Base-by-base conservation (phyloP, 805 yeast species). In the Ogataea parapolymorpha region DNA sequence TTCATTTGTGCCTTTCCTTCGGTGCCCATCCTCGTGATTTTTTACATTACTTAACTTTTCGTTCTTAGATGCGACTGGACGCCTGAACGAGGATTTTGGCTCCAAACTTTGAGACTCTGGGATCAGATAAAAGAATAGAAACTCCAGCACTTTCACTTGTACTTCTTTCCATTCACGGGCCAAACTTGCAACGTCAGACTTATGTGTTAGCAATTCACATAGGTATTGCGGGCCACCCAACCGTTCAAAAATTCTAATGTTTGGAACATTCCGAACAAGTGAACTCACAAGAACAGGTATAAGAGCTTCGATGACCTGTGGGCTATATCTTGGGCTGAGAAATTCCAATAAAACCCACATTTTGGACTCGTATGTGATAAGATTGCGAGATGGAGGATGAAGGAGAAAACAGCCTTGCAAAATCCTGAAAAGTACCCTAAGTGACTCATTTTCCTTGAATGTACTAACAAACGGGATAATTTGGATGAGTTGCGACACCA, bases 111-210 rank as follows among this genome's bases (percentile, higher is more conserved):
- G 35, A 4, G 73, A 62, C 57, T 82, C 91, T 10, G 87, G 88
- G 7, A 77, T 69, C 41, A 84, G 61, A 53, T 84, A 83, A 55
- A 82, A 80, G 41, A 83, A 75, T 38, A 84, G 62, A 56, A 83
- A 84, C 61, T 84, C 90, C 35, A 84, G 68, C 10, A 80, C 71
- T 50, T 80, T 77, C 48, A 81, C 74, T 50, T 80, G 80, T 11
- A 82, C 72, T 25, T 71, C 71, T 50, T 79, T 79, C 30, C 74
- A 54, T 61, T 17, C 57, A 50, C 32, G 62, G 2, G 33, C 17
- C 20, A 22, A 30, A 10, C 32, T 12, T 2, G 30, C 3, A 26
- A 14, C 28, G 12, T 14, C 25, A 10, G 45, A 43, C 37, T 45
- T 52, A 20, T 37, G 29, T 16, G 66, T 70, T 55, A 75, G 66